Conservation (phyloP, 1,284 basidiomycete species). For the Boletus hoseneyae region DNA sequence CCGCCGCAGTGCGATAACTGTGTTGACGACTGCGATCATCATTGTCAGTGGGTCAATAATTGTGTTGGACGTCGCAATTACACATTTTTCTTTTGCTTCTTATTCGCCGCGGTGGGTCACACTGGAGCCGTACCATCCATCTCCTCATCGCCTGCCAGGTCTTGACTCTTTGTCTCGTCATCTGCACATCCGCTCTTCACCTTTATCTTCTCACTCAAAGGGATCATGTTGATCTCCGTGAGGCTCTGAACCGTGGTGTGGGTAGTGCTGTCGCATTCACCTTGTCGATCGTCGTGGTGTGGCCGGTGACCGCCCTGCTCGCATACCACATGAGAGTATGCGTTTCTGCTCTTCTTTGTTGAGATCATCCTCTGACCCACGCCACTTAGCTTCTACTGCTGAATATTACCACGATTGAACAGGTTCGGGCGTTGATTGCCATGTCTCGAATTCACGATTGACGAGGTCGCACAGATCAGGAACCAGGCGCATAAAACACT, state of each 20-base stretch:
- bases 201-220: constrained; percentile 62
- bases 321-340: constrained; percentile 82
- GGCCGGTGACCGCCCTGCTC: constrained; percentile 77
- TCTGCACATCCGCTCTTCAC: constrained; percentile 81
- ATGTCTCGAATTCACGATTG: constrained; percentile 7
- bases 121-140: constrained; percentile 3
- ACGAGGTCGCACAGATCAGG: constrained; percentile 50
- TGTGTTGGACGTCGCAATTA: constrained; percentile 92
- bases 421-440: constrained; percentile 49
- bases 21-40: constrained; percentile 86
- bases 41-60: constrained; percentile 95
- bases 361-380: constrained; percentile 4
- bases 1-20: constrained; percentile 83
- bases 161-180: constrained; percentile 67
- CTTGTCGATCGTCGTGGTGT: constrained; percentile 67
- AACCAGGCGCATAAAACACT: constrained; percentile 75
- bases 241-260: constrained; percentile 56
- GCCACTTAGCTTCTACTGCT: constrained; percentile 63
- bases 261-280: constrained; percentile 80
- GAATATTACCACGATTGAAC: constrained; percentile 91
- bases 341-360: constrained; percentile 9
- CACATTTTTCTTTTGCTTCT: constrained; percentile 80
- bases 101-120: constrained; percentile 65
- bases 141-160: constrained; percentile 42
- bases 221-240: constrained; percentile 50